A percentile compares a stretch with the other conserved stretches of the same genome.
Evolutionary conservation across 305 asterid species (phyloP).

Genomic region (Ilex paraguariensis): DNA sequence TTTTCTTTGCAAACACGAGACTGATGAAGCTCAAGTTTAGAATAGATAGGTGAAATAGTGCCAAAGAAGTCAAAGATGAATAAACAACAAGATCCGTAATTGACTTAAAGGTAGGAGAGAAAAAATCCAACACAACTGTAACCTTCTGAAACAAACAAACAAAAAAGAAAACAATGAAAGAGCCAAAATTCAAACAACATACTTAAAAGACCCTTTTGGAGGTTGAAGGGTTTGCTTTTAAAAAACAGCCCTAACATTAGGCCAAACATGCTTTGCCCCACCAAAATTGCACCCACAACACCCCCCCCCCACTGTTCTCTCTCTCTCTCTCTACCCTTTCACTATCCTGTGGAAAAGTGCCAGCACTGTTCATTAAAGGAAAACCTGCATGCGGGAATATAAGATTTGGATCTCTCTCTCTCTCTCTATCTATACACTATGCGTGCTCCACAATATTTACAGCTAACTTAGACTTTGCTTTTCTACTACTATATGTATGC

Average conservation of each 20-base stretch:
- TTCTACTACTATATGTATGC: background rate
- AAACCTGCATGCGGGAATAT: constrained; percentile 40
- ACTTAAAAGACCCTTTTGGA: constrained; percentile 29
- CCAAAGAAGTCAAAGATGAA: no score
- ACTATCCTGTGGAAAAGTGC: constrained; percentile 33
- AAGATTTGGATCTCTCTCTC: no score
- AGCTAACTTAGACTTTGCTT: background rate
- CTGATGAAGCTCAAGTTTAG: no score
- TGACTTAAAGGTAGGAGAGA: no score
- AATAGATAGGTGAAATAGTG: no score
- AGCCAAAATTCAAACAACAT: constrained; percentile 30
- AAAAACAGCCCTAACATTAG: constrained; percentile 36
- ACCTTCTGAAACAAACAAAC: constrained; percentile 5
- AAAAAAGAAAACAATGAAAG: constrained; percentile 17
- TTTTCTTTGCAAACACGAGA: no score
- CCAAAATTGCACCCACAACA: background rate
- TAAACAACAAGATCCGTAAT: no score
- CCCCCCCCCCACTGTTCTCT: constrained; percentile 9
- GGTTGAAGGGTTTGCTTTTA: constrained; percentile 17
- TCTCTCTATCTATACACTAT: background rate
- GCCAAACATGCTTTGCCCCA: constrained; percentile 23
- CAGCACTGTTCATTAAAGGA: constrained; percentile 27
- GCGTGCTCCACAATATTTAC: constrained; percentile 7
- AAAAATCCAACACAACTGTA: no score
- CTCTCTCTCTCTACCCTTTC: constrained; percentile 19